Evolutionary conservation across 2,329 filamentous ascomycete genomes (phyloP).

Genomic region (Fusarium pseudocircinatum): DNA sequence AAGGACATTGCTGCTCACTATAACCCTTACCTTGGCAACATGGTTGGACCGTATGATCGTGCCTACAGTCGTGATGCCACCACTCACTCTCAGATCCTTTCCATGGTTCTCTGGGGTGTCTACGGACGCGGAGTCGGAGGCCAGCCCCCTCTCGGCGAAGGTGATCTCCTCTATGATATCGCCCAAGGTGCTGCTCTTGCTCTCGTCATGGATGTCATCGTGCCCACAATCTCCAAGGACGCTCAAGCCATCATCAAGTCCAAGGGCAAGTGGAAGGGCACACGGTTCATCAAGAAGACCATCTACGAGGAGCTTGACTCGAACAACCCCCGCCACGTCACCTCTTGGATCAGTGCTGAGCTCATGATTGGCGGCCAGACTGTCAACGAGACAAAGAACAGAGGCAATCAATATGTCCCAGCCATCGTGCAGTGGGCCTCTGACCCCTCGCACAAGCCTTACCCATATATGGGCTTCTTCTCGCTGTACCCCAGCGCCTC

Average conservation of each 20-base stretch:
- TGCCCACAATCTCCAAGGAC: conserved; percentile 48
- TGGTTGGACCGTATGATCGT: conserved; percentile 38
- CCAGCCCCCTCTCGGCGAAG: conserved; percentile 5
- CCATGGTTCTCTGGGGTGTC: conserved; percentile 13
- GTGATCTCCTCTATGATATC: conserved; percentile 2
- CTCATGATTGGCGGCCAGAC: conserved; percentile 55
- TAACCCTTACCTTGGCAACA: conserved; percentile 36
- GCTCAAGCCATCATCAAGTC: conserved; percentile 45
- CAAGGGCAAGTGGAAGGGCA: conserved; percentile 47
- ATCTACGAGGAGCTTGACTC: conserved; percentile 49
- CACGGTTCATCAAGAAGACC: conserved; percentile 49
- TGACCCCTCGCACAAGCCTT: conserved; percentile 2
- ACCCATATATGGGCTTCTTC: conserved; percentile 11
- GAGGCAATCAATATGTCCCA: conserved; percentile 50
- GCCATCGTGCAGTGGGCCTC: conserved; percentile 8
- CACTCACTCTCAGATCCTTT: conserved; percentile 14
- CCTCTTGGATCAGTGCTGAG: conserved; percentile 53
- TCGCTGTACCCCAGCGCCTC: conserved; percentile 6
- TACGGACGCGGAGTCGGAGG: conserved; percentile 3
- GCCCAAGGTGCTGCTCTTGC: conserved; percentile 2
- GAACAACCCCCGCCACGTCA: conserved; percentile 45
- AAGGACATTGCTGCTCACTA: conserved; percentile 34
- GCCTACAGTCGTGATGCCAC: conserved; percentile 39
- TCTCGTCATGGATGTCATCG: conserved; percentile 47
- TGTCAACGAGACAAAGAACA: conserved; percentile 49